Conservation (phyloP, 202 grass and related monocot species). For the Cymbopogon flexuosus region DNA sequence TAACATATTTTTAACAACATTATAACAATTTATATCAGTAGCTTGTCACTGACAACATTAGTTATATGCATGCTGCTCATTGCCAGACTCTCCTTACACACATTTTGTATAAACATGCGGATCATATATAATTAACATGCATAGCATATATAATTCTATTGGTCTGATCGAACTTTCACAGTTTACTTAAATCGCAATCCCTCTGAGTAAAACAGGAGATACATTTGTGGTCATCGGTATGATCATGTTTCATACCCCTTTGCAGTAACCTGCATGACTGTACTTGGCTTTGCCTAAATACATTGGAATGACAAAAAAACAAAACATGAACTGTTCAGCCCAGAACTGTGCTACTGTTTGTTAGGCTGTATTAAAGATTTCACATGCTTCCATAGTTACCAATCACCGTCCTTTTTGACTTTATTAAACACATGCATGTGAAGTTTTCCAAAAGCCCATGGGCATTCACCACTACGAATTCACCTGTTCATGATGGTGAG, state of each 20-base stretch:
- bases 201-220: neutral
- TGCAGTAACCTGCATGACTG: neutral
- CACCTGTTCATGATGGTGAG: constrained; percentile 1
- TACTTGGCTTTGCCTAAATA: constrained; percentile 9
- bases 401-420: constrained; percentile 14
- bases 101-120: neutral
- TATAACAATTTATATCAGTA: neutral
- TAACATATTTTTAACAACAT: neutral
- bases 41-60: neutral
- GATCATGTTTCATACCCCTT: constrained; percentile 12
- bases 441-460: constrained; percentile 9
- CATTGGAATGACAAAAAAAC: constrained; percentile 18
- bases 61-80: neutral
- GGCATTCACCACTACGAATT: constrained; percentile 14
- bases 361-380: constrained; percentile 16
- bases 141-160: neutral
- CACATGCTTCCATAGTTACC: constrained; percentile 20
- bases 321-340: constrained; percentile 28
- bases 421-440: constrained; percentile 3
- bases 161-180: neutral
- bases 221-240: neutral
- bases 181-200: neutral
- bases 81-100: neutral
- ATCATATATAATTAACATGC: no score
- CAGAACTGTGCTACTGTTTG: constrained; percentile 24